Evolutionary conservation across 2,329 filamentous ascomycete species (phyloP), one percentile per base, ranked within the genome.

Genomic region (Pestalotiopsis sp.): DNA sequence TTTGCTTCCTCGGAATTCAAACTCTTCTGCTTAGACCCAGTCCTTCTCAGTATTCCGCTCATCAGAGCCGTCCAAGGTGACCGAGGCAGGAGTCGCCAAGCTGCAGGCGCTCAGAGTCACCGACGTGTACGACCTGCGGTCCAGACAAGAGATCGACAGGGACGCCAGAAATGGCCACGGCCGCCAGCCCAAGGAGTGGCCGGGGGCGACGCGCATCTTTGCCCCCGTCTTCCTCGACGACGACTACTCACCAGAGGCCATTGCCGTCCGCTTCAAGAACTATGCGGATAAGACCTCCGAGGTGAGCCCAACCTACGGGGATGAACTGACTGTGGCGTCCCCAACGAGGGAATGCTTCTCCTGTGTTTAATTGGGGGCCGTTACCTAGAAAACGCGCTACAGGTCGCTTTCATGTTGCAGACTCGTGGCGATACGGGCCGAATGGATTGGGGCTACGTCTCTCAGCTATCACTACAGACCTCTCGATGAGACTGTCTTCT

Each of bases 61-160:
- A 63, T 92, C 90, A 2, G 91, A 93, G 72, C 89, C 91, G 17
- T 87, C 86, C 20, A 81, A 81, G 68, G 81, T 91, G 52, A 88
- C 87, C 1, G 77, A 83, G 31, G 80, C 83, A 27, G 90, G 90
- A 17, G 79, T 88, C 6, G 74, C 79, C 7, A 83, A 81, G 58
- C 82, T 93, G 69, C 83, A 82, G 38, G 73, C 78, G 4, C 81
- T 93, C 66, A 85, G 87, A n/a, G 87, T 95, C 72, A 85, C 82
- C 27, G 83, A 86, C 57, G 77, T 78, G 25, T 79, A 74, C 65
- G 77, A 79, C 62, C 71, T 79, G 59, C 75, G 77, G 41, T 79
- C 77, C 17, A 66, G 68, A n/a, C 74, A 78, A 20, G 91, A 93
- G 80, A 86, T 92, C 66, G 79, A 86, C 67, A 76, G 80, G 71